Base-by-base conservation (phyloP, 176 grass and related monocot genomes). In the Coix lacrymajobi region DNA sequence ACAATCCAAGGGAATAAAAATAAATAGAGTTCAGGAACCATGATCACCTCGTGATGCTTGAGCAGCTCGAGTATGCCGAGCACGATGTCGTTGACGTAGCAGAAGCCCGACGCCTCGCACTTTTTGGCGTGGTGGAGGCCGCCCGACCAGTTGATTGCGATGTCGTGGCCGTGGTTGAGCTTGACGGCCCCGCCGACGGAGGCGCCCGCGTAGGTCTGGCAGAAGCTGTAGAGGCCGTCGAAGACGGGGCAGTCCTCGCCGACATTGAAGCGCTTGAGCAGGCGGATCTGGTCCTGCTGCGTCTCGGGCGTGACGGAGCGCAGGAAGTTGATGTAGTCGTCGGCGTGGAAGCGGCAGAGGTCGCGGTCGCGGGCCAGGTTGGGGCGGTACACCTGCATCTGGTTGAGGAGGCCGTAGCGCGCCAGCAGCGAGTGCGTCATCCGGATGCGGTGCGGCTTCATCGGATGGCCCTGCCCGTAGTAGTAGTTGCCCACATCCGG, bases 401-500 rank as follows among this genome's bases (percentile, higher is more conserved):
- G 70, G 24, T 65, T 36, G 71, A 97, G 89, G 72, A 97, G 94
- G 68, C 89, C 89, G 77, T 94, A 97, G 71, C 80, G 85, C 12
- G 17, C 45, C 19, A 97, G 89, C 36, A 97, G 85, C 31, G 87
- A 82, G 90, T 97, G 94, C 75, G 94, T 92, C 94, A 97, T 97
- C 28, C 94, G 88, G 87, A 97, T 92, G 80, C 94, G 94, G 72
- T 94, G 92, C 36, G 94, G 94, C 71, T 97, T 97, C 94, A 97
- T 97, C 43, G 94, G 83, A 73, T 97, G 94, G 3, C 90, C 92
- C 71, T 89, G 94, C 25, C 94, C 94, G 85, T 94, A 97, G 92
- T 97, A 97, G 94, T 97, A 97, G 92, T 94, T 94, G n/a, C 94
- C 94, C 80, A 97, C 90, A 46, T 97, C 94, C 79, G 87, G 38